Evolutionary conservation across 345 rosid species (phyloP).

Genomic region (Linum tenue): DNA sequence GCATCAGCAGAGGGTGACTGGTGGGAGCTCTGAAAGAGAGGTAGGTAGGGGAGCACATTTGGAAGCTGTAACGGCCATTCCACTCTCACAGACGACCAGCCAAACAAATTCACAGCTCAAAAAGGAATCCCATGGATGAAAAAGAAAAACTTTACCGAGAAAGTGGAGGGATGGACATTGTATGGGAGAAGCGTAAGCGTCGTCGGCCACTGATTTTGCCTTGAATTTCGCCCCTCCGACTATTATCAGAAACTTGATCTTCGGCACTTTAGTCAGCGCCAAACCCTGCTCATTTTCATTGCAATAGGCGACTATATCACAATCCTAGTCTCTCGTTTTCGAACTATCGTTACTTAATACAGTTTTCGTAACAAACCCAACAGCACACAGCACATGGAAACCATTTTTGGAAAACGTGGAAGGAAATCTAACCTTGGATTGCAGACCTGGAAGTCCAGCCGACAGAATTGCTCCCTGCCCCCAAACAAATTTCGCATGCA

Average conservation of each 20-base stretch:
- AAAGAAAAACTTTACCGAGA: conserved; percentile 32
- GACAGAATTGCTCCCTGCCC: conserved; percentile 71
- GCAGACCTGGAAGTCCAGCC: conserved; percentile 61
- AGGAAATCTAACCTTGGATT: conserved; percentile 42
- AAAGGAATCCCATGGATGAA: neutral
- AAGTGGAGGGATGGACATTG: conserved; percentile 63
- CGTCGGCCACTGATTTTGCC: conserved; percentile 36
- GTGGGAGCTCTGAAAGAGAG: neutral
- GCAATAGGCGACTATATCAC: no score
- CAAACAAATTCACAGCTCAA: neutral
- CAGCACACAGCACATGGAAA: neutral
- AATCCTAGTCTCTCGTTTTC: no score
- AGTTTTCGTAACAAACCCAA: no score
- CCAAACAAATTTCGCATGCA: neutral
- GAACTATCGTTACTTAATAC: no score
- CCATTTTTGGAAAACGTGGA: neutral
- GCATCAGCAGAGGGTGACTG: neutral
- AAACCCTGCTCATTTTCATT: conserved; percentile 36
- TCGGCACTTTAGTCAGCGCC: conserved; percentile 62
- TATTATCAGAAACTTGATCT: conserved; percentile 53
- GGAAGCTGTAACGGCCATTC: neutral
- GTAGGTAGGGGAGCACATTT: neutral
- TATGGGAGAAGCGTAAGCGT: conserved; percentile 53
- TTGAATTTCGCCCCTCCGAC: conserved; percentile 70
- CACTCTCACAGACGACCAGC: neutral